phyloP scores from a whole-genome alignment of 148 eudicot species.

The Spergularia marina region DNA sequence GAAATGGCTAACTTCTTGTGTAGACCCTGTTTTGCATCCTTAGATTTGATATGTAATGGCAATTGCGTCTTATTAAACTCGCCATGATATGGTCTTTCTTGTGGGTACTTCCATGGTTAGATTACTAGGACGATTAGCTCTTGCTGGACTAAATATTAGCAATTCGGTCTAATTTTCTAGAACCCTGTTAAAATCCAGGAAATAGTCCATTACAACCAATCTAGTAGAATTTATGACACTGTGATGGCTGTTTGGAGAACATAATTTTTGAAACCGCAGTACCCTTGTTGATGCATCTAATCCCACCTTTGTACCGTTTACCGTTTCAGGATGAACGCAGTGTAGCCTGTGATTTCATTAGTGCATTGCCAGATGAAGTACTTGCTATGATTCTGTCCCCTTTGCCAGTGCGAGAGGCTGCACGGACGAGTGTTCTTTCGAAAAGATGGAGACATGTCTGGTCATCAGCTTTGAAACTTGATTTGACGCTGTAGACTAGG shows the following conservation, averaged over 20 bases:
- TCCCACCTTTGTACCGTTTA: neutral
- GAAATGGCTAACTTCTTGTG: no score
- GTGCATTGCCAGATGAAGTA: conserved; percentile 16
- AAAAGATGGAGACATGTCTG: conserved; percentile 18
- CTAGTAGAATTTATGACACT: neutral
- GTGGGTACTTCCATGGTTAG: neutral
- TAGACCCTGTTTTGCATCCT: no score
- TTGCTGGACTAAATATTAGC: neutral
- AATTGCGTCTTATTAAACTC: neutral
- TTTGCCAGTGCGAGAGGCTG: conserved; percentile 7
- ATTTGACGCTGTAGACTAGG: conserved; percentile 6
- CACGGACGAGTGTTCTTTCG: conserved; percentile 13
- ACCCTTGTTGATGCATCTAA: neutral
- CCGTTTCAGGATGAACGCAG: conserved; percentile 12
- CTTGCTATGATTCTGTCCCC: conserved; percentile 10
- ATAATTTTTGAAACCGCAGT: neutral
- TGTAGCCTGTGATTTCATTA: neutral
- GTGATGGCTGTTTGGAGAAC: neutral
- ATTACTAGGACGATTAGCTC: neutral
- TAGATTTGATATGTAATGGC: no score
- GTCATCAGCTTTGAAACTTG: conserved; percentile 7
- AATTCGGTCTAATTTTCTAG: neutral
- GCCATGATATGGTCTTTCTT: neutral
- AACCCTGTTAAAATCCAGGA: neutral
- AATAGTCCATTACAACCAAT: neutral